phyloP scores from a whole-genome alignment of 2,329 filamentous ascomycete species.

The Fusarium begoniae region DNA sequence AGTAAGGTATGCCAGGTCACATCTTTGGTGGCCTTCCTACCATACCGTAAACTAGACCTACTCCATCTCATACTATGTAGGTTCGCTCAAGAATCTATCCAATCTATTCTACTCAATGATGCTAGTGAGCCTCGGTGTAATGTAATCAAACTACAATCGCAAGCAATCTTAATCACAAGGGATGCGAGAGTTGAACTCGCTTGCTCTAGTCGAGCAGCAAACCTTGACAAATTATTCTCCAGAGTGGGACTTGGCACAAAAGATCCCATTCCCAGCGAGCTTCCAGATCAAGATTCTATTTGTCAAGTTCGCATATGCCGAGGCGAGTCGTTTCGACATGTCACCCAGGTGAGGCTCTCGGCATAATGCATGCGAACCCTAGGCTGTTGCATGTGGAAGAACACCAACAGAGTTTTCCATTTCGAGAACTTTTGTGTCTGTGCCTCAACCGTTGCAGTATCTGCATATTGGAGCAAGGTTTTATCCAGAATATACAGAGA shows the following conservation, averaged over 20 bases:
- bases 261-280: background rate
- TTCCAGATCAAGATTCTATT: slow-evolving; percentile 21
- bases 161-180: background rate
- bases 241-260: slow-evolving; percentile 8
- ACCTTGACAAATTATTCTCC: background rate
- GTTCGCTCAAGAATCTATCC: background rate
- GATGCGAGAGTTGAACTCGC: background rate
- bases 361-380: background rate
- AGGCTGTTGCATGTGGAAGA: slow-evolving; percentile 8
- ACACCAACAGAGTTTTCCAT: background rate
- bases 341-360: background rate
- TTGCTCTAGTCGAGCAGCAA: background rate
- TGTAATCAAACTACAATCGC: background rate
- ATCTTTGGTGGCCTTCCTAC: background rate
- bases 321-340: slow-evolving; percentile 1
- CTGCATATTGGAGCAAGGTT: background rate
- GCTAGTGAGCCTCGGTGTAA: background rate
- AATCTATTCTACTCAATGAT: background rate
- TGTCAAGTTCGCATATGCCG: slow-evolving; percentile 18
- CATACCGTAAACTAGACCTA: background rate
- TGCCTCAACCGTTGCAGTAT: background rate
- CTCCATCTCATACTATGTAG: background rate
- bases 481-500: background rate
- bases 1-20: background rate
- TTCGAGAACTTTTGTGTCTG: background rate